Percentiles rank a stretch among this genome's conserved stretches.
Conservation (phyloP, 2,329 filamentous ascomycete genomes). For the Penicillium digitatum region DNA sequence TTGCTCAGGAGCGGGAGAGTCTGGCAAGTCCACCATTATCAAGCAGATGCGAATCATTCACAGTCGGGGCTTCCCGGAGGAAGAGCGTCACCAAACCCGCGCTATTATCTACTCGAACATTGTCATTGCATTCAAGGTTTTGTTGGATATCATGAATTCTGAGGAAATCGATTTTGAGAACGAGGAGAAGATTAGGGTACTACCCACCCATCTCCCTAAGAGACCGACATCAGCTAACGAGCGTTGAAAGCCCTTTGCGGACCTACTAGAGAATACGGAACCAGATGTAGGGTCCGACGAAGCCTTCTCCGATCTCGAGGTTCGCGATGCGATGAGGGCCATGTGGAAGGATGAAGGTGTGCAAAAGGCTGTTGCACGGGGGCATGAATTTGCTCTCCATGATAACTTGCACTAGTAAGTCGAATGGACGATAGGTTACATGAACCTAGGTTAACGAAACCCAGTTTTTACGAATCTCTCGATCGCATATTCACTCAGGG, state of each 20-base stretch:
- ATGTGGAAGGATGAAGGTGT: constrained; percentile 83
- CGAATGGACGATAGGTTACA: background rate
- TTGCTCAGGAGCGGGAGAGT: constrained; percentile 81
- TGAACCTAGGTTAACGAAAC: constrained; percentile 12
- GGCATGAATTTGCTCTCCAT: constrained; percentile 93
- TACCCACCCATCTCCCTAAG: constrained; percentile 25
- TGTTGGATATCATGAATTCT: constrained; percentile 86
- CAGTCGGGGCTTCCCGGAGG: constrained; percentile 81
- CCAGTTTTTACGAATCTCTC: constrained; percentile 76
- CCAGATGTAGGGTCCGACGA: constrained; percentile 77
- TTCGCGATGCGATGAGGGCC: constrained; percentile 70
- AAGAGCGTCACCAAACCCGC: constrained; percentile 88
- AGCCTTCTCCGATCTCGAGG: constrained; percentile 61
- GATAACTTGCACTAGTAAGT: constrained; percentile 91
- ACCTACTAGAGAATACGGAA: constrained; percentile 70
- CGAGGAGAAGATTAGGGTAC: constrained; percentile 70
- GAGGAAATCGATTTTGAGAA: constrained; percentile 74
- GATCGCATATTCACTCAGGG: constrained; percentile 70
- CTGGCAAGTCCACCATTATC: constrained; percentile 91
- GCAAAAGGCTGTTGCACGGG: constrained; percentile 81
- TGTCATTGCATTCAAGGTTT: constrained; percentile 83
- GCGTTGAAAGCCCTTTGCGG: constrained; percentile 64
- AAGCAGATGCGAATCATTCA: constrained; percentile 99
- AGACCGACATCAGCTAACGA: constrained; percentile 10
- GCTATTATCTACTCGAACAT: constrained; percentile 95